phyloP scores from a whole-genome alignment of 2,329 filamentous ascomycete species.

The Neurospora sp. region DNA sequence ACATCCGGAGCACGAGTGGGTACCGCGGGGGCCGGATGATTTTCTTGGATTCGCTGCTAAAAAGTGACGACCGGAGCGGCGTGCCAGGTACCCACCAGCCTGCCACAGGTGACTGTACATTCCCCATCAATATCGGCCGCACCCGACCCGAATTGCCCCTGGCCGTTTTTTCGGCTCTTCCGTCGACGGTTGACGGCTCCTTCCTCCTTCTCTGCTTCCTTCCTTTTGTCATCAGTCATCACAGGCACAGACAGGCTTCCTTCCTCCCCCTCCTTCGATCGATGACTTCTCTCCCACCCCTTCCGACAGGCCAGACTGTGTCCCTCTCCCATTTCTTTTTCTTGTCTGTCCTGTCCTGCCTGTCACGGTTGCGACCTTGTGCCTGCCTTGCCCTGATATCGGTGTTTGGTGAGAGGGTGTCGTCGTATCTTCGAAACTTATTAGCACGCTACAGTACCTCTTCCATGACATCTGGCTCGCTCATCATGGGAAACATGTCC shows the following conservation, averaged over 20 bases:
- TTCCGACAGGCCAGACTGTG: not conserved
- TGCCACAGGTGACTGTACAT: not conserved
- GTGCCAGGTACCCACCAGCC: not conserved
- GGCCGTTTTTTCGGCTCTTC: not conserved
- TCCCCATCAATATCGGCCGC: not conserved
- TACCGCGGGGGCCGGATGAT: not conserved
- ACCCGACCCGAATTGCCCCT: not conserved
- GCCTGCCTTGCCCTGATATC: not conserved
- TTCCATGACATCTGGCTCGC: not conserved
- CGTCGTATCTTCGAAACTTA: not conserved
- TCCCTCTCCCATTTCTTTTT: not conserved
- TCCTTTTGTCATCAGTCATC: not conserved
- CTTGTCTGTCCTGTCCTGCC: not conserved
- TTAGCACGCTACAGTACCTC: not conserved
- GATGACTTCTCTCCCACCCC: not conserved
- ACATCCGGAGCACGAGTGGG: not conserved
- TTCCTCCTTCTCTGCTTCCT: not conserved
- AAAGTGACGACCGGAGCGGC: not conserved
- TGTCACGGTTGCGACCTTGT: not conserved
- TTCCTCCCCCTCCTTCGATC: not conserved
- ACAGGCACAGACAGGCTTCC: not conserved
- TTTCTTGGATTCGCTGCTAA: not conserved
- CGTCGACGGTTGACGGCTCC: not conserved
- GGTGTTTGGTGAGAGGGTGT: not conserved
- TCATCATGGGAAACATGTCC: not conserved